Evolutionary conservation across 306 rosid genomes (phyloP).

Genomic region (Castanospermum australe): DNA sequence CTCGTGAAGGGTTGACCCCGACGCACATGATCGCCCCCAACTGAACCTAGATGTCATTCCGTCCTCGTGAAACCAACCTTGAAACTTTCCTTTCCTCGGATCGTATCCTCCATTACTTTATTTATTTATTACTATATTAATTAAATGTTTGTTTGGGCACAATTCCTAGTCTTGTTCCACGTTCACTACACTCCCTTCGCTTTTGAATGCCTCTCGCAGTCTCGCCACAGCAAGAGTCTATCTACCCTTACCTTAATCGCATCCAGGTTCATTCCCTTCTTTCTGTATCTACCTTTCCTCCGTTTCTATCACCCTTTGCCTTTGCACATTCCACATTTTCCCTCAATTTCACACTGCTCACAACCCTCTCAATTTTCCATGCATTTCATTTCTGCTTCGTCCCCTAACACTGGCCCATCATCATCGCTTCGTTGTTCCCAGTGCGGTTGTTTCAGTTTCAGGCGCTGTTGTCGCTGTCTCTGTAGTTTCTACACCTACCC

Average conservation of each 20-base stretch:
- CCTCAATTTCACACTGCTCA: neutral
- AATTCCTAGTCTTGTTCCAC: no score
- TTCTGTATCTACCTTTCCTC: neutral
- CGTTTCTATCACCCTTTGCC: neutral
- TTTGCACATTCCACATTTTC: neutral
- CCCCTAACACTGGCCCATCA: neutral
- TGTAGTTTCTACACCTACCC: neutral
- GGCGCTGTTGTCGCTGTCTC: neutral
- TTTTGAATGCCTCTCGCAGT: neutral
- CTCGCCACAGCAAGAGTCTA: neutral
- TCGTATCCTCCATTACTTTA: neutral
- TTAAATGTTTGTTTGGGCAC: no score
- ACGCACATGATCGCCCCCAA: neutral
- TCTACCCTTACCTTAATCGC: neutral
- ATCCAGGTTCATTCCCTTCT: constrained; percentile 34
- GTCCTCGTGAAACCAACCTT: neutral
- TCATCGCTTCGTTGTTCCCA: neutral
- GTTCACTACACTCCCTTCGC: neutral
- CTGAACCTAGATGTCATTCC: neutral
- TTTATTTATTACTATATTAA: no score
- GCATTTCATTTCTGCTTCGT: neutral
- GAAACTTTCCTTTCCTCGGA: neutral
- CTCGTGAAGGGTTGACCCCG: neutral
- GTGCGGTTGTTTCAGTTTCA: neutral
- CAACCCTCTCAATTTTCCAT: neutral